phyloP scores from a whole-genome alignment of 352 stramenopile species.

The Pythium vanterpoolii region DNA sequence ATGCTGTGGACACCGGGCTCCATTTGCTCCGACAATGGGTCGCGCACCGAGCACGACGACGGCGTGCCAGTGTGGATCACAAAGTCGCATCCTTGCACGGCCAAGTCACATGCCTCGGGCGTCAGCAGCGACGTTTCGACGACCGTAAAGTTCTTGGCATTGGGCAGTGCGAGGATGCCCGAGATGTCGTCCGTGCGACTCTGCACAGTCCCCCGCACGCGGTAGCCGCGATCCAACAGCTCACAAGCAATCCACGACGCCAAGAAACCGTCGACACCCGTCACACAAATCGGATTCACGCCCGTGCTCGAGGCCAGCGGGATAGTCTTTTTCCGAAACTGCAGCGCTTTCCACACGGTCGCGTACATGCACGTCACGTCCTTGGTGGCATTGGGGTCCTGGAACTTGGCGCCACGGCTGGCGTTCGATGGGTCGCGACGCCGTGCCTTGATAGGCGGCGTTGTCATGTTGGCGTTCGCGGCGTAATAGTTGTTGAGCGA shows the following conservation, averaged over 20 bases:
- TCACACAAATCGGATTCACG: constrained; percentile 84
- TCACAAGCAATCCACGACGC: constrained; percentile 85
- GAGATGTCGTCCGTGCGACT: constrained; percentile 86
- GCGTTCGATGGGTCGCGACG: constrained; percentile 15
- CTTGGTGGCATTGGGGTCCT: constrained; percentile 8
- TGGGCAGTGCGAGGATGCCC: constrained; percentile 62
- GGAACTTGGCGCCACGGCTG: not conserved
- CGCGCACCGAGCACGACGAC: constrained; percentile 82
- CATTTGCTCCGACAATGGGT: constrained; percentile 79
- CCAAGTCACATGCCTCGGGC: constrained; percentile 82
- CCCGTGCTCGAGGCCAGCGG: constrained; percentile 65
- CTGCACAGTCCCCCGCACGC: constrained; percentile 82
- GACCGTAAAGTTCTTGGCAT: constrained; percentile 81
- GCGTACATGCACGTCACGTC: constrained; percentile 61
- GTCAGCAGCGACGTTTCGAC: constrained; percentile 87
- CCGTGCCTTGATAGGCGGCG: constrained; percentile 21
- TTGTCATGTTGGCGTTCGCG: constrained; percentile 15
- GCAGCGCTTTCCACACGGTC: constrained; percentile 74
- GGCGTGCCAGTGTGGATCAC: constrained; percentile 88
- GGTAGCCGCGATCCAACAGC: constrained; percentile 71
- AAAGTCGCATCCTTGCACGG: constrained; percentile 87
- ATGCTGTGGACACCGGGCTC: constrained; percentile 87
- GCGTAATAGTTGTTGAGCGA: constrained; percentile 28
- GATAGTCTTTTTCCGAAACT: constrained; percentile 83
- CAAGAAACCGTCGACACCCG: constrained; percentile 82